Percentiles rank a stretch among this genome's conserved stretches.
These are phyloP conservation scores for Grosmannia huntii DNA, from an alignment of 2,329 filamentous ascomycete species.

Conservation along the genomic window DNA sequence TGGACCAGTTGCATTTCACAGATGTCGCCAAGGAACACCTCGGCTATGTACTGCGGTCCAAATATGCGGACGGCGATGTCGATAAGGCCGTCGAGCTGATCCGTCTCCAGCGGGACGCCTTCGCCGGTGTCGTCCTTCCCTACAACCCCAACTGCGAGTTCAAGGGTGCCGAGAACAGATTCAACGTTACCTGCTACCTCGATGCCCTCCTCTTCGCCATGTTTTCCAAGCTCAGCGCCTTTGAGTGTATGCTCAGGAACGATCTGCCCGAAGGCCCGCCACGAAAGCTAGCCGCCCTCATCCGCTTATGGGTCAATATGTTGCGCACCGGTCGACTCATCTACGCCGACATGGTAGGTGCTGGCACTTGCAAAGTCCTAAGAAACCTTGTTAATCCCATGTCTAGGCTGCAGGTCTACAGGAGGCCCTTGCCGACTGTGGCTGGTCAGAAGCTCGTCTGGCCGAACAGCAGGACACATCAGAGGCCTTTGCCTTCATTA, in stretches of 20 bases:
- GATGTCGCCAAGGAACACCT: conserved; percentile 44
- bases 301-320: conserved; percentile 90
- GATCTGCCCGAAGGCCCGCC: conserved; percentile 60
- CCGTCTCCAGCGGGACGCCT: conserved; percentile 65
- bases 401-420: conserved; percentile 39
- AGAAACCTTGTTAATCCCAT: not conserved
- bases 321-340: conserved; percentile 76
- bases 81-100: conserved; percentile 68
- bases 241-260: conserved; percentile 84
- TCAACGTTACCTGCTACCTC: conserved; percentile 85
- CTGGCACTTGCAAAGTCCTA: conserved; percentile 1
- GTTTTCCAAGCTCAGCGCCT: conserved; percentile 82
- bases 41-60: conserved; percentile 41
- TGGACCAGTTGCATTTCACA: conserved; percentile 32
- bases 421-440: conserved; percentile 68
- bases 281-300: conserved; percentile 59
- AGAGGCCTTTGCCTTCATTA: conserved; percentile 91
- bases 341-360: conserved; percentile 62
- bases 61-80: conserved; percentile 54
- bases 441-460: conserved; percentile 69
- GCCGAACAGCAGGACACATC: conserved; percentile 89
- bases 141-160: conserved; percentile 62
- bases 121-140: conserved; percentile 62
- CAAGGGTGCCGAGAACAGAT: conserved; percentile 75
- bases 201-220: conserved; percentile 89